Evolutionary conservation across 352 stramenopile genomes (phyloP).

Genomic region (Phytopythium ostracodes): DNA sequence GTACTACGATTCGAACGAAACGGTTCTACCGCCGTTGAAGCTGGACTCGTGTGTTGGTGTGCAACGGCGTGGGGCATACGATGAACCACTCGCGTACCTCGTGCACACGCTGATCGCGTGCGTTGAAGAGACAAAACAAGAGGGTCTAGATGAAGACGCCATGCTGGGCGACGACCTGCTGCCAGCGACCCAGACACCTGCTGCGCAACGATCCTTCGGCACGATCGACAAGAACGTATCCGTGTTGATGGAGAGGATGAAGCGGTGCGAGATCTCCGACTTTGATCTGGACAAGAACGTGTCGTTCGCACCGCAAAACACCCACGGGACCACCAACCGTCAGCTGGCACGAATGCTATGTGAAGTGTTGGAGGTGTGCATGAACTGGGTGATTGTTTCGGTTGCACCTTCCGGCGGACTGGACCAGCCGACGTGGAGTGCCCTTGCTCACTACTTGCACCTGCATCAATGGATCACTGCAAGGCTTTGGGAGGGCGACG

Average conservation of each 20-base stretch:
- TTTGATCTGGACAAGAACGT: conserved; percentile 50
- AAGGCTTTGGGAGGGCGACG: conserved; percentile 11
- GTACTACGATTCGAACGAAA: conserved; percentile 48
- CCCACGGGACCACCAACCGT: conserved; percentile 27
- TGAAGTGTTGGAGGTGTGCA: conserved; percentile 31
- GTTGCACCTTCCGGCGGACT: neutral
- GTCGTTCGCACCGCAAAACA: conserved; percentile 22
- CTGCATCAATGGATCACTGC: conserved; percentile 29
- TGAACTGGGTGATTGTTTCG: conserved; percentile 31
- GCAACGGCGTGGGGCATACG: conserved; percentile 25
- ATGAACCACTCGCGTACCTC: conserved; percentile 37
- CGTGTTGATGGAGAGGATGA: conserved; percentile 41
- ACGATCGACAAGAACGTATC: conserved; percentile 21
- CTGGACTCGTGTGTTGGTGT: conserved; percentile 31
- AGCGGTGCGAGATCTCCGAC: conserved; percentile 36
- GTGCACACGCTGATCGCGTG: conserved; percentile 37
- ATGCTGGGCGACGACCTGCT: conserved; percentile 32
- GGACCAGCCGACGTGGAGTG: conserved; percentile 19
- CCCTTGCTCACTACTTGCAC: conserved; percentile 23
- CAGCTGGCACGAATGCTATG: conserved; percentile 23
- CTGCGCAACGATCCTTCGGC: conserved; percentile 15
- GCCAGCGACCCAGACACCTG: conserved; percentile 28
- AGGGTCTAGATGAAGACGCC: conserved; percentile 17
- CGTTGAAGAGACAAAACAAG: conserved; percentile 17
- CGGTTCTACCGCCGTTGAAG: conserved; percentile 39